phyloP scores from a whole-genome alignment of 2,329 filamentous ascomycete genomes.

The Penicillium janthinellum region DNA sequence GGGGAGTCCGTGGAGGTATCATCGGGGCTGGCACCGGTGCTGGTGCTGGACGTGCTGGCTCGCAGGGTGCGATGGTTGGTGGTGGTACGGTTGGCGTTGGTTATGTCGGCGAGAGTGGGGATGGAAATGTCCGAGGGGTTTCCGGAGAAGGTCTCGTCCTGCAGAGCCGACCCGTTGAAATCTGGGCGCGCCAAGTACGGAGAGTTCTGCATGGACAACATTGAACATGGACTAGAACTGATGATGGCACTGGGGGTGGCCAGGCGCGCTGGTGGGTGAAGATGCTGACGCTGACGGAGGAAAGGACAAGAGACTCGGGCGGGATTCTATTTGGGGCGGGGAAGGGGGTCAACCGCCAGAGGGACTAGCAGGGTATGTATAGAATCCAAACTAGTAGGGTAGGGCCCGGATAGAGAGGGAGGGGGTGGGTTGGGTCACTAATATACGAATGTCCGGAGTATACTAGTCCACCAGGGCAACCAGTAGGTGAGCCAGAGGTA shows the following conservation, averaged over 20 bases:
- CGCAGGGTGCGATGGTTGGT: conserved; percentile 18
- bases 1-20: conserved; percentile 37
- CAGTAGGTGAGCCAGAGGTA: background rate
- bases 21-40: conserved; percentile 37
- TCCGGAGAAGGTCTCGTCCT: conserved; percentile 26
- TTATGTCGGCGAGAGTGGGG: conserved; percentile 29
- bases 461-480: background rate
- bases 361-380: background rate
- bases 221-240: conserved; percentile 26
- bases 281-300: conserved; percentile 1
- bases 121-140: conserved; percentile 26
- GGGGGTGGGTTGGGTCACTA: background rate
- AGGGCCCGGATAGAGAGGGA: no score
- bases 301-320: background rate
- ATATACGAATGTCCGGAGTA: background rate
- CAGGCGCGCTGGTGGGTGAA: conserved; percentile 3
- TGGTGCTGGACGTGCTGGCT: conserved; percentile 27
- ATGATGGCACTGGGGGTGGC: conserved; percentile 9
- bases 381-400: background rate
- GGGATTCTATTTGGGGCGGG: background rate
- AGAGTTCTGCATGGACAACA: conserved; percentile 45
- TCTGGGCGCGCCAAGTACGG: conserved; percentile 28
- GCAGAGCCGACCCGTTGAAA: conserved; percentile 26
- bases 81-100: conserved; percentile 21
- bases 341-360: background rate